Base-by-base conservation (phyloP, 179 eudicot species). In the Pouteria campechiana region DNA sequence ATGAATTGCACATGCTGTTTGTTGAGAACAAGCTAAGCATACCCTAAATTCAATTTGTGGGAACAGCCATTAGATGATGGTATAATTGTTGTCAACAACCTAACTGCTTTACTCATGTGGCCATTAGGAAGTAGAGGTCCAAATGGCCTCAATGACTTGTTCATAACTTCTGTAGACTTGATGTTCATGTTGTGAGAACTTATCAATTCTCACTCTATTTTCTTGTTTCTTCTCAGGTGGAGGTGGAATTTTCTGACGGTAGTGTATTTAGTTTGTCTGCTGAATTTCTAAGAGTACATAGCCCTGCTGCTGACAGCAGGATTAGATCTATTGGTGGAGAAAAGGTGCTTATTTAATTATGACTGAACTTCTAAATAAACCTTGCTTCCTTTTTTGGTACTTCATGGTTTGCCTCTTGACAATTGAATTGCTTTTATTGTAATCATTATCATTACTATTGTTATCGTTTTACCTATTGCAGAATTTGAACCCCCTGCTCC, bases 281-380 rank as follows among this genome's bases (percentile, higher is more conserved):
- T 22, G 98, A 90, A 57, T 90, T 65, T 56, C 58, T 86, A 38
- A 69, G 98, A 70, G 75, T 76, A 37, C 55, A 76, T 46, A 90
- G 96, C 69, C 98, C 96, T 4, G 95, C 98, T 54, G 98, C 71
- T 35, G 94, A 90, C 49, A 75, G 96, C 72, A 90, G 86, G 64
- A 67, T 82, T 43, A 71, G 96, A 58, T 69, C 84, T 7, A 29
- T 86, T 36, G 84, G 76, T 36, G 98, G 94, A 18, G 96, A 86
- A 61, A 90, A 86, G 98, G 96, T 86, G 63, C n/a, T n/a, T n/a
- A n/a, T n/a, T n/a, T n/a, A n/a, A n/a, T n/a, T n/a, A n/a, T n/a
- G n/a, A n/a, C n/a, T n/a, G n/a, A n/a, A 50, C 18, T 38, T n/a
- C 20, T 9, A n/a, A 23, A 15, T 25, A 16, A 17, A 7, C 11